A percentile compares a stretch with the other conserved stretches of the same genome.
These are phyloP conservation scores for Otatea glauca DNA, from an alignment of 176 grass and related monocot species.

Conservation along the genomic window DNA sequence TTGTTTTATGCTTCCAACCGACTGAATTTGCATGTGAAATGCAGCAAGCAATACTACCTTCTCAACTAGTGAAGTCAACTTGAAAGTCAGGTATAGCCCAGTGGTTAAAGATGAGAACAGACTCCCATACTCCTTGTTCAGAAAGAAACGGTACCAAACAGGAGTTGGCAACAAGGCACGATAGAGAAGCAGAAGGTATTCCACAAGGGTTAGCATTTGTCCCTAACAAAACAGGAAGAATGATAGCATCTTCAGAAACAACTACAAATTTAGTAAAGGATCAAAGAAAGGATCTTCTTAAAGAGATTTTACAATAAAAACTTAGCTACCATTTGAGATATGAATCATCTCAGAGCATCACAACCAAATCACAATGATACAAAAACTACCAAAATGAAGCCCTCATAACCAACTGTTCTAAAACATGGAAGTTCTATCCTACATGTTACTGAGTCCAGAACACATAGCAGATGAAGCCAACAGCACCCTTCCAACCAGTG, in stretches of 20 bases:
- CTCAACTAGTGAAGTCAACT: conserved; percentile 94
- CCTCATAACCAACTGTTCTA: conserved; percentile 4
- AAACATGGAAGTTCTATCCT: background rate
- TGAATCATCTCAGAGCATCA: conserved; percentile 2
- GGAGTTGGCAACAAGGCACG: conserved; percentile 90
- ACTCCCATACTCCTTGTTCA: conserved; percentile 99
- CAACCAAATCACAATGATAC: background rate
- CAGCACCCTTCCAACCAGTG: background rate
- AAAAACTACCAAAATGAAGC: background rate
- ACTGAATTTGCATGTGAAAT: conserved; percentile 4
- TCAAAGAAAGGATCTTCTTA: background rate
- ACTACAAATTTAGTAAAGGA: conserved; percentile 20
- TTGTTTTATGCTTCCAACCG: conserved; percentile 1
- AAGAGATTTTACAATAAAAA: conserved; percentile 14
- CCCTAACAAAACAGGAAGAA: conserved; percentile 69
- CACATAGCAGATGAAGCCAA: conserved; percentile 2
- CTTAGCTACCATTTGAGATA: conserved; percentile 11
- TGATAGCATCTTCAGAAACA: conserved; percentile 38
- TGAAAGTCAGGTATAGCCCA: conserved; percentile 95
- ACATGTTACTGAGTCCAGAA: conserved; percentile 22
- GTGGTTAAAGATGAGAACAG: conserved; percentile 97
- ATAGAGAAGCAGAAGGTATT: conserved; percentile 92
- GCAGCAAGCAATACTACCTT: conserved; percentile 69
- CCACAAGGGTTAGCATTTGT: conserved; percentile 97
- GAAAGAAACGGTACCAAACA: conserved; percentile 98